Percentiles rank a stretch among this genome's conserved stretches.
Evolutionary conservation across 1,284 basidiomycete species (phyloP).

Genomic region (Tilletia caries): DNA sequence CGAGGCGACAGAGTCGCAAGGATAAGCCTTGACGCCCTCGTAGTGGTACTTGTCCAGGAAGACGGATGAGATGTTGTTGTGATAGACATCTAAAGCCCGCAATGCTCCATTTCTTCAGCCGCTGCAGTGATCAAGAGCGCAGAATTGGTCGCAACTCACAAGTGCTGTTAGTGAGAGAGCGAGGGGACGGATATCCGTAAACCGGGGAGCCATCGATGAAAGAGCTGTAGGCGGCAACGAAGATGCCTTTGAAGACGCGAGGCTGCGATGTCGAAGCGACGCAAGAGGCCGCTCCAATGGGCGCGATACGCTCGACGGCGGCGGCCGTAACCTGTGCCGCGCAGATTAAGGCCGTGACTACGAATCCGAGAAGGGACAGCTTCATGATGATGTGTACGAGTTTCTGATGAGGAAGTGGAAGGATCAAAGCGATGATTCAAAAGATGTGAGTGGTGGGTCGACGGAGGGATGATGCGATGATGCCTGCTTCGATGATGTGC

Average conservation of each 20-base stretch:
- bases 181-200: not conserved
- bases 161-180: not conserved
- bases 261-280: not conserved
- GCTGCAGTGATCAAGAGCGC: not conserved
- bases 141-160: not conserved
- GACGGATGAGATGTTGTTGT: not conserved
- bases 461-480: no score
- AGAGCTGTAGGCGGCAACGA: not conserved
- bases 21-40: not conserved
- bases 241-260: conserved; percentile 3
- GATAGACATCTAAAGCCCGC: not conserved
- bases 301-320: not conserved
- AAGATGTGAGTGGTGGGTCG: no score
- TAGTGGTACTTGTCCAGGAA: not conserved
- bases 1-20: not conserved
- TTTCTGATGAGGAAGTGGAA: no score
- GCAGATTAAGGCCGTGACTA: not conserved
- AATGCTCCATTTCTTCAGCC: not conserved
- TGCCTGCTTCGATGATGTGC: no score
- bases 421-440: no score
- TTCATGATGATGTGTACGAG: not conserved
- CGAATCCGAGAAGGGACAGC: not conserved
- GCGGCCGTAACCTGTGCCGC: not conserved
- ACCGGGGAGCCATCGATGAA: not conserved
- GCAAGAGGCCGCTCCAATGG: not conserved